Conservation (phyloP, 495 filamentous ascomycete species). For the Daldinia grandis region DNA sequence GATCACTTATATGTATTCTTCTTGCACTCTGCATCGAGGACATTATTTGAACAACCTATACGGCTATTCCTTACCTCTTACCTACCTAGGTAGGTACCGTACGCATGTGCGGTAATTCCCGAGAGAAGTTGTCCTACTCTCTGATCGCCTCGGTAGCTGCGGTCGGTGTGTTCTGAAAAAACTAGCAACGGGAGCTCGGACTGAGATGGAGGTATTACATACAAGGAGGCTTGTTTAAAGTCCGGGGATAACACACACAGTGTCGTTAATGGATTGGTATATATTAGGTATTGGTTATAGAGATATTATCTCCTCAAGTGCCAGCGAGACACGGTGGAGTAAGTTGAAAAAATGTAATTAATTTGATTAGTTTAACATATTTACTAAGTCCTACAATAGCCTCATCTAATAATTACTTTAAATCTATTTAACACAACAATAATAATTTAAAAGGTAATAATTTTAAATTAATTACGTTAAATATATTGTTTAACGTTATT, state of each 20-base stretch:
- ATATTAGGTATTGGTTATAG: too few species aligned
- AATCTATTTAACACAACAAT: too few species aligned
- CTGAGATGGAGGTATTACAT: background rate
- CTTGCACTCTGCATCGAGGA: background rate
- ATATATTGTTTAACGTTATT: too few species aligned
- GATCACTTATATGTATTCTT: constrained; percentile 14
- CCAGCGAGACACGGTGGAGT: too few species aligned
- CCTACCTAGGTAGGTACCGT: too few species aligned
- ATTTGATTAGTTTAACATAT: too few species aligned
- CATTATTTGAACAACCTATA: background rate
- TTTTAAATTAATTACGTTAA: too few species aligned
- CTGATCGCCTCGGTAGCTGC: background rate
- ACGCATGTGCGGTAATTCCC: background rate
- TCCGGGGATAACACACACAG: background rate
- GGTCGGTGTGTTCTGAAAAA: background rate
- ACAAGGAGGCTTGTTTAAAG: background rate
- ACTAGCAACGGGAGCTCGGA: background rate
- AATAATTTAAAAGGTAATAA: too few species aligned
- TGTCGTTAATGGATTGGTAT: background rate
- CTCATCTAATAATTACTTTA: too few species aligned
- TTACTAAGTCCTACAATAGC: too few species aligned
- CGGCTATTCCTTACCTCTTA: background rate
- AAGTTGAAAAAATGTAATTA: too few species aligned
- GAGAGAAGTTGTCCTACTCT: background rate
- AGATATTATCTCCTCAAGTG: too few species aligned